phyloP scores from a whole-genome alignment of 176 grass and related monocot species.

The Carex littledalei region DNA sequence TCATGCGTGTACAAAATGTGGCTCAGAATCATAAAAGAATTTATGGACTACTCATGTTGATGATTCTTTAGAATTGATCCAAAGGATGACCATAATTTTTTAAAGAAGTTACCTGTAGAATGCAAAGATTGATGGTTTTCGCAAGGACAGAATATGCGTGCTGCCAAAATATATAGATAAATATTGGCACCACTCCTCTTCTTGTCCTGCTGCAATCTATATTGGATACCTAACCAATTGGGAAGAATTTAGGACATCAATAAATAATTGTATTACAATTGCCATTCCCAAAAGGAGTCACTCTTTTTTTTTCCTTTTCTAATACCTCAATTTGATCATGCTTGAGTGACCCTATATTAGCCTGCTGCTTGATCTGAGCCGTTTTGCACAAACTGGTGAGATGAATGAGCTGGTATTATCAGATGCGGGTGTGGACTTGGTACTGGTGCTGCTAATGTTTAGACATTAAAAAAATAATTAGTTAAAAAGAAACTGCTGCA shows the following conservation, averaged over 20 bases:
- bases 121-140: conserved; percentile 68
- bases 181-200: conserved; percentile 54
- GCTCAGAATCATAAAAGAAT: background rate
- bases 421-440: conserved; percentile 47
- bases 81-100: background rate
- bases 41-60: background rate
- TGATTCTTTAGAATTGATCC: background rate
- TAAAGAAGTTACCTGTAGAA: conserved; percentile 59
- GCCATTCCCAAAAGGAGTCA: background rate
- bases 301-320: background rate
- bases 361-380: conserved; percentile 83
- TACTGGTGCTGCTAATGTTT: conserved; percentile 42
- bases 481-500: background rate
- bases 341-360: conserved; percentile 39
- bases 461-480: background rate
- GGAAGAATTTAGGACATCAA: background rate
- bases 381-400: conserved; percentile 61
- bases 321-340: conserved; percentile 17
- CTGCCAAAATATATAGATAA: conserved; percentile 29
- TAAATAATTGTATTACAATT: background rate
- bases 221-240: conserved; percentile 49
- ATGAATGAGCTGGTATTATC: conserved; percentile 52
- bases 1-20: background rate
- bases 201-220: conserved; percentile 88
- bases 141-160: conserved; percentile 58